Conservation (phyloP, 2,329 filamentous ascomycete species). For the Phaeoacremonium minimum region DNA sequence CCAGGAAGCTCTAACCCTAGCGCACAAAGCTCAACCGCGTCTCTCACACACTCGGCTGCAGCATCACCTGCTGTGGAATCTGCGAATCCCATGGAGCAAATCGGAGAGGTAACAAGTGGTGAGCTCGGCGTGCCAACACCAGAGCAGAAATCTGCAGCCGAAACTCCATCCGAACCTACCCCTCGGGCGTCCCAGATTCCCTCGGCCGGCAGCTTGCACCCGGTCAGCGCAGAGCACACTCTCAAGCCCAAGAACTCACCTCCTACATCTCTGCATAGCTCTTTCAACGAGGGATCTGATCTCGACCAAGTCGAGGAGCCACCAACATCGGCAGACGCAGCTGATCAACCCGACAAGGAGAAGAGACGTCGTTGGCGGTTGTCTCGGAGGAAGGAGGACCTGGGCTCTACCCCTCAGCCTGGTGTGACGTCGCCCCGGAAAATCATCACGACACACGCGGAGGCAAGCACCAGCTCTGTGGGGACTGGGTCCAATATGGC, state of each 20-base stretch:
- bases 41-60: conserved; percentile 49
- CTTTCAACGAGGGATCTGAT: conserved; percentile 78
- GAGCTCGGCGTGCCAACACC: conserved; percentile 12
- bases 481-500: conserved; percentile 52
- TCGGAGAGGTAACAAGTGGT: conserved; percentile 3
- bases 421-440: conserved; percentile 37
- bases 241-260: conserved; percentile 69
- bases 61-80: conserved; percentile 42
- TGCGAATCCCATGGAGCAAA: conserved; percentile 40
- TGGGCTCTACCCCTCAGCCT: conserved; percentile 34
- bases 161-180: conserved; percentile 38
- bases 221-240: conserved; percentile 37
- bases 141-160: conserved; percentile 12
- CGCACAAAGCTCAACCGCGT: conserved; percentile 85
- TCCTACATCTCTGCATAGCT: conserved; percentile 71
- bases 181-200: conserved; percentile 42
- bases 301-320: conserved; percentile 67
- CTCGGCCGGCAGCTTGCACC: conserved; percentile 33
- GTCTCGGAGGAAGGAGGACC: conserved; percentile 61
- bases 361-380: conserved; percentile 71
- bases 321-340: conserved; percentile 13
- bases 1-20: conserved; percentile 76
- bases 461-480: conserved; percentile 64
- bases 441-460: conserved; percentile 57
- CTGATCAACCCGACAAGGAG: conserved; percentile 45